Evolutionary conservation across 2,329 filamentous ascomycete species (phyloP), one percentile per base, ranked within the genome.

Genomic region (Paecilomyces dactylethromorphus): DNA sequence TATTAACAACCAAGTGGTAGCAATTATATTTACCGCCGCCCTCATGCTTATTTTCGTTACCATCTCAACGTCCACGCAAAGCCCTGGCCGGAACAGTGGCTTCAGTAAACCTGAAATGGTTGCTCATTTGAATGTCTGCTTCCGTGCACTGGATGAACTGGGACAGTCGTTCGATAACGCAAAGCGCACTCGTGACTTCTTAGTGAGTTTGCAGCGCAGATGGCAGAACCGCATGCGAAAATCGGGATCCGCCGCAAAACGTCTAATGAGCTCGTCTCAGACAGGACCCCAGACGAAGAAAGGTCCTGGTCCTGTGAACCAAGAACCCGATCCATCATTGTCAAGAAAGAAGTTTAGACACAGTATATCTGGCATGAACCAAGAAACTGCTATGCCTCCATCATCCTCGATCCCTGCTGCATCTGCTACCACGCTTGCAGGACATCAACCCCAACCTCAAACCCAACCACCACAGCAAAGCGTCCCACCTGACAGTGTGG

Each of bases 11-110:
- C 71, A 78, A 55, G 74, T 75, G 0, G 74, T 78, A 10, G 71
- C 72, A n/a, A 76, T 79, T 18, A 76, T 77, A 13, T 78, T 77
- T 63, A 76, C 74, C 13, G 76, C 77, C 1, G 76, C 76, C 1
- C 65, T 79, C 3, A 75, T 75, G 66, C 65, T 75, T 6, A 70
- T 74, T 3, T 75, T 74, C 35, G 70, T 73, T 35, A 75, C 71
- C 1, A 70, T 74, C 18, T 74, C 72, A 52, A 62, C 45, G 50
- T 53, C 51, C 45, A 57, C 11, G 54, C 35, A 62, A 67, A 59
- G 68, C 68, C 33, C 29, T 32, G 29, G 24, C 39, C n/a, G 22
- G 54, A 35, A 22, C n/a, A 53, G 31, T 53, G 15, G 50, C 31
- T 21, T 32, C 32, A 55, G 33, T 45, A 45, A 55, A 21, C 24